Conservation (phyloP, 2,329 filamentous ascomycete genomes). For the Aaosphaeria pasadenensis region DNA sequence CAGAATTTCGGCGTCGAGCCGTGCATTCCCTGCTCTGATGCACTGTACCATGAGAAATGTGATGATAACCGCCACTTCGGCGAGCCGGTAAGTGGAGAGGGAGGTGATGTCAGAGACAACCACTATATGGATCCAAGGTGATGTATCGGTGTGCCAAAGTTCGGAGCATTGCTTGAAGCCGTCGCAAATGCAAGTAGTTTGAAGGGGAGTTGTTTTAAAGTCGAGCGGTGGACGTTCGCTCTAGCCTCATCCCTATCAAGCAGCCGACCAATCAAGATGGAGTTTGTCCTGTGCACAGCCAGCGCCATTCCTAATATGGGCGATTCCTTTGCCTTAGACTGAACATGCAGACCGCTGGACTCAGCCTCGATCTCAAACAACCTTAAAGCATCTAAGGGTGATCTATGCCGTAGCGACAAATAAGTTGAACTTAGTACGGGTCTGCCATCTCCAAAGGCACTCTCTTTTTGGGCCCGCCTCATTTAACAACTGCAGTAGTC, state of each 20-base stretch:
- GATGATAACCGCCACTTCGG: no score
- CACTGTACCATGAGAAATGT: no score
- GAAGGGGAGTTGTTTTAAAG: not conserved
- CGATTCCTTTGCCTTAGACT: not conserved
- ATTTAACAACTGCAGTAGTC: slow-evolving; percentile 2
- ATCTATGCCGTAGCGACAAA: slow-evolving; percentile 4
- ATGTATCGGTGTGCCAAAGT: not conserved
- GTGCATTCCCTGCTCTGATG: no score
- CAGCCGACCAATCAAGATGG: not conserved
- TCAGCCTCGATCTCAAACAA: not conserved
- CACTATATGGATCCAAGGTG: no score
- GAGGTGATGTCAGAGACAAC: no score
- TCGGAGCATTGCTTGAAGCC: not conserved
- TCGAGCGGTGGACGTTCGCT: slow-evolving; percentile 4
- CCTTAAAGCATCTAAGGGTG: slow-evolving; percentile 2
- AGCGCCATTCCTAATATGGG: not conserved
- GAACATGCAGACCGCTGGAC: not conserved
- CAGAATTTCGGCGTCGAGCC: no score
- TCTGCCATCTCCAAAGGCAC: slow-evolving; percentile 2
- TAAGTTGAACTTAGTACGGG: not conserved
- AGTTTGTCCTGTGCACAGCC: not conserved
- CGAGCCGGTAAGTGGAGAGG: no score
- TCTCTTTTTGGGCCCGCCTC: slow-evolving; percentile 5
- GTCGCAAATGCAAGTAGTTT: not conserved
- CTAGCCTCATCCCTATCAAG: not conserved